Percentiles rank a stretch among this genome's conserved stretches.
Evolutionary conservation across 129 eudicot species (phyloP).

Genomic region (Heracleum sosnowskyi): DNA sequence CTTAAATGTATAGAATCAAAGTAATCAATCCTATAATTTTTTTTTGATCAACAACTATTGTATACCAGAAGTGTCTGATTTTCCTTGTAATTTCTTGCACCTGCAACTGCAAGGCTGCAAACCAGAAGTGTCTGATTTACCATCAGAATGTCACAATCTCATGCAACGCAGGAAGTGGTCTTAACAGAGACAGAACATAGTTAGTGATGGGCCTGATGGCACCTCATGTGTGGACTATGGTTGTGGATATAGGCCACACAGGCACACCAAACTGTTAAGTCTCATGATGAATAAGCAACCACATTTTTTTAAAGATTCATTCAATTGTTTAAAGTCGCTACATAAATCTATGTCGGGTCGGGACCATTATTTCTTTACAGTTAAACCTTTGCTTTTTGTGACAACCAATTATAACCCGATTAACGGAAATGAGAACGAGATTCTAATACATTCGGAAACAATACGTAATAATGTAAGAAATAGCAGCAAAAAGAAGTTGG

Average conservation of each 20-base stretch:
- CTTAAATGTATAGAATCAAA: background rate
- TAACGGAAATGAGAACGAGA: no score
- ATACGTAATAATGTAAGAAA: no score
- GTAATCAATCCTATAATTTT: no score
- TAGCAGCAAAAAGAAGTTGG: background rate
- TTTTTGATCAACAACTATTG: background rate
- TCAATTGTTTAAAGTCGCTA: background rate
- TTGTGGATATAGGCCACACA: background rate
- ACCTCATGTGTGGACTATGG: background rate
- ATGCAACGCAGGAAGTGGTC: background rate
- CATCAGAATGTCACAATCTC: background rate
- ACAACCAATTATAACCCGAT: no score
- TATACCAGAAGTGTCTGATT: no score
- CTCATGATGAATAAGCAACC: background rate
- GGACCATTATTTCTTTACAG: background rate
- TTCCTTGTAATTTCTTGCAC: background rate
- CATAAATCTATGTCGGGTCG: background rate
- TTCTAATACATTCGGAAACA: no score
- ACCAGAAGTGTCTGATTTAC: background rate
- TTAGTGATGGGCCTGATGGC: background rate
- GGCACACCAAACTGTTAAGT: slow-evolving; percentile 1
- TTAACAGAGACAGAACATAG: background rate
- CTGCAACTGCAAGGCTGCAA: no score
- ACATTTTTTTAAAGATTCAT: background rate
- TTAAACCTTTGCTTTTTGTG: background rate